A percentile compares a stretch with the other conserved stretches of the same genome.
Evolutionary conservation across 148 eudicot genomes (phyloP).

Genomic region (Persicaria tinctoria): DNA sequence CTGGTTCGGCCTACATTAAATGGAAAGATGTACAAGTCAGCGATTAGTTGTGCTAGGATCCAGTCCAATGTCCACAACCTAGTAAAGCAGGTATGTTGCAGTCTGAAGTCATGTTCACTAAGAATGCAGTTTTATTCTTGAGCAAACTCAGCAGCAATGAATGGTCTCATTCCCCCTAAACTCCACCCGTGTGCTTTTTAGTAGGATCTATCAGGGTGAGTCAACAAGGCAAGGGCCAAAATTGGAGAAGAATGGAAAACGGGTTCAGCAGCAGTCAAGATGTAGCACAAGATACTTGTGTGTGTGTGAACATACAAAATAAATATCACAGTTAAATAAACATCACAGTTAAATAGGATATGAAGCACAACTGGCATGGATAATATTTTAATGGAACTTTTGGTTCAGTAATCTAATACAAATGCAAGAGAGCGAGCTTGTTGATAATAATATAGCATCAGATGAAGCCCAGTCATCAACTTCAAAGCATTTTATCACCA

Average conservation of each 20-base stretch:
- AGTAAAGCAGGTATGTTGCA: too few species aligned
- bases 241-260: background rate
- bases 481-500: background rate
- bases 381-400: background rate
- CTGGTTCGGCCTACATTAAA: background rate
- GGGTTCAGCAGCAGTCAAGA: background rate
- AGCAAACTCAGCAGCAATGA: background rate
- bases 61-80: background rate
- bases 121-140: too few species aligned
- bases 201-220: too few species aligned
- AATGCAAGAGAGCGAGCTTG: background rate
- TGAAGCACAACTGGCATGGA: background rate
- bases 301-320: background rate
- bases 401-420: background rate
- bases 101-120: too few species aligned
- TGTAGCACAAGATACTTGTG: background rate
- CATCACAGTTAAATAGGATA: background rate
- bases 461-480: background rate
- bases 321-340: background rate
- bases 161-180: background rate
- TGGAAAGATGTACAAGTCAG: background rate
- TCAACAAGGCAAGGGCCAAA: too few species aligned
- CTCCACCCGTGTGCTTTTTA: too few species aligned
- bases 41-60: background rate
- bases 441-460: too few species aligned